Base-by-base conservation (phyloP, 108 stramenopile genomes). In the Licmophora abbreviata region DNA sequence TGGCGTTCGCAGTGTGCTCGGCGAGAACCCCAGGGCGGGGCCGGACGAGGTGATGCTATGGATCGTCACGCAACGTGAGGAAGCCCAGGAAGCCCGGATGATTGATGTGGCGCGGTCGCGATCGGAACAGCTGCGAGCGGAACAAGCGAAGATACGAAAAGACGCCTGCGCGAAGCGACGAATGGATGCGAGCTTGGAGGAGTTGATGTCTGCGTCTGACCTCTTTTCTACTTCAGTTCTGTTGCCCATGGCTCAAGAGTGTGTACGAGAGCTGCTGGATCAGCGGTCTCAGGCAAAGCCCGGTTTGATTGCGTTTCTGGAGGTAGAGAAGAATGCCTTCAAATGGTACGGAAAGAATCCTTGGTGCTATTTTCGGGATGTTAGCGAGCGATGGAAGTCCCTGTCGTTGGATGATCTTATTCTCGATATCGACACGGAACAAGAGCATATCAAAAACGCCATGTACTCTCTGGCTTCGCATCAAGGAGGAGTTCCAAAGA, bases 11-110 rank as follows among this genome's bases (percentile, higher is more conserved):
- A n/a, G 22, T 35, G 3, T 33, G 12, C 24, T 17, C 30, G 27
- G 24, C 0, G 29, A 32, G 9, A 31, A 25, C 29, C 3, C 30
- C 31, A 31, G 6, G 27, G 27, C 11, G 20, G 38, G 5, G n/a
- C 54, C 70, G 11, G 79, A 81, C 24, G 53, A 61, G 42, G 54
- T 73, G 45, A 78, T 82, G 77, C 63, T 78, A 60, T 75, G 65
- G 62, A 77, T 82, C 36, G 64, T 82, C 10, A 40, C 57, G 18
- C 81, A 76, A 48, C 63, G 81, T 12, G 81, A 82, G 58, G 81
- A 76, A 23, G 61, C 54, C 31, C 72, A 54, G 6, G 77, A 79
- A 42, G 77, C 81, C 3, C 44, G 47, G 24, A 76, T 64, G 48
- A 58, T 70, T 61, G 81, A 83, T 36, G 62, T 42, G 36, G 77